These are phyloP conservation scores for Gossypium schwendimanii DNA, from an alignment of 441 rosid genomes.

Conservation along the genomic window DNA sequence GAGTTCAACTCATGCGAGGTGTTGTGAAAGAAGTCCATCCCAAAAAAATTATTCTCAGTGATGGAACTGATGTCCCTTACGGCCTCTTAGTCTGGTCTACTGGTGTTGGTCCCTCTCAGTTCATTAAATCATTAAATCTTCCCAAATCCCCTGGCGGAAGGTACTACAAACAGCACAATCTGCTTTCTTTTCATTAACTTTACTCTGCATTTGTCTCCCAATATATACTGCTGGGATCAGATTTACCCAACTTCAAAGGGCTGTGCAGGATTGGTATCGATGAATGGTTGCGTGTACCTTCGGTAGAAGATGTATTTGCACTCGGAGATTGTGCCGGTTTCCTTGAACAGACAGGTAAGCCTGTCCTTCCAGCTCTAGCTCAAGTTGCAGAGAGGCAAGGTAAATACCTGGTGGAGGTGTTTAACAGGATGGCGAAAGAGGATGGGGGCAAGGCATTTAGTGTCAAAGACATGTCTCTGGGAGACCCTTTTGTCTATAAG, in stretches of 20 bases:
- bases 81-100: constrained; percentile 94
- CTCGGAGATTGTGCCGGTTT: constrained; percentile 91
- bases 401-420: constrained; percentile 55
- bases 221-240: not conserved
- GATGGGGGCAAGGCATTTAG: constrained; percentile 59
- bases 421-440: constrained; percentile 54
- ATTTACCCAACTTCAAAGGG: constrained; percentile 1
- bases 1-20: constrained; percentile 69
- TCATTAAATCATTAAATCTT: constrained; percentile 61
- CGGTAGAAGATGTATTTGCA: constrained; percentile 75
- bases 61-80: constrained; percentile 72
- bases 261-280: constrained; percentile 65
- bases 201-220: not conserved
- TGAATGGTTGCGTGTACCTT: constrained; percentile 71
- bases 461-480: constrained; percentile 39
- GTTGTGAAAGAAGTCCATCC: constrained; percentile 81
- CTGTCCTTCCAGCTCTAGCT: constrained; percentile 87
- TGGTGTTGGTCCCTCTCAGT: constrained; percentile 85
- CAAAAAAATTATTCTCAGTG: constrained; percentile 60
- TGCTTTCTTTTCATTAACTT: not conserved
- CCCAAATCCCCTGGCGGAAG: constrained; percentile 89
- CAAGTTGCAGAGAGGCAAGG: constrained; percentile 96
- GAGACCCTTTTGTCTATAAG: constrained; percentile 75
- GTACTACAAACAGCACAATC: constrained; percentile 29
- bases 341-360: constrained; percentile 69